Evolutionary conservation across 2,329 filamentous ascomycete species (phyloP), one percentile per base, ranked within the genome.

Genomic region (Venturia pyrina): DNA sequence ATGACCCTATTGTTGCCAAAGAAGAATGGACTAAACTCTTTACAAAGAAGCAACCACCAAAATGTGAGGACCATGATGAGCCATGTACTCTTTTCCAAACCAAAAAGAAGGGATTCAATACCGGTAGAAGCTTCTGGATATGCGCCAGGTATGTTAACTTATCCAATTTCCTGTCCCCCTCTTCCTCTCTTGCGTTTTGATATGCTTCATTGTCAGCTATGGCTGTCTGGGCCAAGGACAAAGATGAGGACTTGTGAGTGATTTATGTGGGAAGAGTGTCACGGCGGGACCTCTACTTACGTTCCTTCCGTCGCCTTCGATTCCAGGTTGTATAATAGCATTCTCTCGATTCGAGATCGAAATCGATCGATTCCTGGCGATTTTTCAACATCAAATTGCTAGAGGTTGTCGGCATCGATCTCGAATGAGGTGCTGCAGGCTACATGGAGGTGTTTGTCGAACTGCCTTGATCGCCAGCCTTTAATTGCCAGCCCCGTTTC

Each of bases 1-100:
- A 89, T 67, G 89, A 93, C 70, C 87, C 89, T 0, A 85, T 91
- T 62, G 81, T 85, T 68, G 84, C 84, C 59, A 93, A 91, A 74
- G 89, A 95, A 72, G 89, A 88, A 28, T 98, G 95, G 95, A 87
- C 86, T 5, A 92, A 89, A 73, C 81, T 98, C 17, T 87, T 98
- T 68, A 85, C 87, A 19, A 91, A 89, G 74, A 87, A 89, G 66
- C 78, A 85, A 1, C 81, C 85, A 0, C 95, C 95, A 0, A 84
- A 83, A 66, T 99, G 95, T 73, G 92, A 97, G 70, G 78, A 79
- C 61, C 95, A 99, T 73, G 82, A 86, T 64, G 93, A 98, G 71
- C 89, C 90, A 2, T 98, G 95, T 76, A 89, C 92, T 69, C 90
- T 83, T 69, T 79, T 93, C 63, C 83, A 87, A 21, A 96, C 93